phyloP scores from a whole-genome alignment of 306 rosid species.

The Dryas octopetala region DNA sequence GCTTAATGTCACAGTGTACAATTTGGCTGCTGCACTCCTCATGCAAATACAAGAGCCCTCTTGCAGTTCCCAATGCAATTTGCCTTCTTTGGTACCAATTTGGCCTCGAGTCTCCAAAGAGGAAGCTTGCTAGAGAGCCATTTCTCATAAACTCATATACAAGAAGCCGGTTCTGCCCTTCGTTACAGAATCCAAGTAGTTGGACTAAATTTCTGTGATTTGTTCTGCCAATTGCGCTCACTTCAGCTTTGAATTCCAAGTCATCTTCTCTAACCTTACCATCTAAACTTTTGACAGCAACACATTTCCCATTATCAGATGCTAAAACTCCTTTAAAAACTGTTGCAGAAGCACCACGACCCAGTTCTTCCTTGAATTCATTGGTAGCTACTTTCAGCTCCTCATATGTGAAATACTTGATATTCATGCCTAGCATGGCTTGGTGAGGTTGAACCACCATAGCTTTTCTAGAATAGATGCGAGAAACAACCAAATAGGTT shows the following conservation, averaged over 20 bases:
- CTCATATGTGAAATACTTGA: too few relatives aligned
- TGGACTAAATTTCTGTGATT: conserved; percentile 32
- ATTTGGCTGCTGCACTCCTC: conserved; percentile 33
- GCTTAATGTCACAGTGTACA: conserved; percentile 42
- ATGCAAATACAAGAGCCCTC: conserved; percentile 37
- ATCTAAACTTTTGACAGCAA: conserved; percentile 48
- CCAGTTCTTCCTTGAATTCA: conserved; percentile 28
- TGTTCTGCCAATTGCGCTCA: conserved; percentile 29
- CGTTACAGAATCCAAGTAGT: conserved; percentile 24
- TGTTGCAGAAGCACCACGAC: conserved; percentile 24
- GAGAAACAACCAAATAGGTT: neutral
- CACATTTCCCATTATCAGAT: neutral
- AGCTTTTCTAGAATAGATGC: neutral
- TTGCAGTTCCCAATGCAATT: conserved; percentile 26
- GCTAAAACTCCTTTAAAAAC: conserved; percentile 32
- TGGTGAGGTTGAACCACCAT: neutral
- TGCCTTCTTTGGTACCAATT: conserved; percentile 20
- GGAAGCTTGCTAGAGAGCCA: conserved; percentile 22
- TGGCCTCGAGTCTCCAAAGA: too few relatives aligned
- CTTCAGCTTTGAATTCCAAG: conserved; percentile 38
- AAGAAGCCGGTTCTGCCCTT: conserved; percentile 16
- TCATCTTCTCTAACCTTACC: conserved; percentile 36
- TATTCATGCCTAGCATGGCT: conserved; percentile 2
- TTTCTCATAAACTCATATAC: conserved; percentile 29
- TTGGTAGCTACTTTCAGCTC: conserved; percentile 21